Conservation (phyloP, 208 protist genomes). For the Leishmania aethiopica region DNA sequence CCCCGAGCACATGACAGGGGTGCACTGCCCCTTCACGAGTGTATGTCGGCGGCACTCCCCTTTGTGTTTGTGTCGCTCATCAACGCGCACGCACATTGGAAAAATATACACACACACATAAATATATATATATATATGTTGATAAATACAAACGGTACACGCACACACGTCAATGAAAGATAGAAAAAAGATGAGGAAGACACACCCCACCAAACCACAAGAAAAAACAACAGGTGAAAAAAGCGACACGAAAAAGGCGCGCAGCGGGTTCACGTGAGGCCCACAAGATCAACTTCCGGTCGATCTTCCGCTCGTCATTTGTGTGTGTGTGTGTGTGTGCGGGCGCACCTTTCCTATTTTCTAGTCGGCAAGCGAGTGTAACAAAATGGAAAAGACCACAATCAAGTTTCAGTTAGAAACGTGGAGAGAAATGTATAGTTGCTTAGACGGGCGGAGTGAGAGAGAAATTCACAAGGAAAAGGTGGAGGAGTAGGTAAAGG, state of each 20-base stretch:
- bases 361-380: neutral
- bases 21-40: neutral
- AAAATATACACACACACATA: neutral
- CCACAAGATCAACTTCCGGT: neutral
- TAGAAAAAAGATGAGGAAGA: constrained; percentile 3
- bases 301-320: neutral
- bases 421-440: neutral
- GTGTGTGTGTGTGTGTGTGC: neutral
- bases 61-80: neutral
- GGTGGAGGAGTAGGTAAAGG: neutral
- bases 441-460: neutral
- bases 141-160: neutral
- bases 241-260: neutral
- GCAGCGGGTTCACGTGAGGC: neutral
- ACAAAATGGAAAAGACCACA: neutral
- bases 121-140: neutral
- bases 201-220: neutral
- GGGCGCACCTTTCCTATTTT: neutral
- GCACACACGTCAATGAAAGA: neutral
- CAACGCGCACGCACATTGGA: neutral
- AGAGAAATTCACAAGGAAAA: neutral
- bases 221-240: neutral
- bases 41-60: neutral
- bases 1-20: too few species aligned
- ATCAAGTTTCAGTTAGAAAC: neutral